These are phyloP conservation scores for Filobasidium floriforme DNA, from an alignment of 768 basidiomycete genomes.

Conservation along the genomic window DNA sequence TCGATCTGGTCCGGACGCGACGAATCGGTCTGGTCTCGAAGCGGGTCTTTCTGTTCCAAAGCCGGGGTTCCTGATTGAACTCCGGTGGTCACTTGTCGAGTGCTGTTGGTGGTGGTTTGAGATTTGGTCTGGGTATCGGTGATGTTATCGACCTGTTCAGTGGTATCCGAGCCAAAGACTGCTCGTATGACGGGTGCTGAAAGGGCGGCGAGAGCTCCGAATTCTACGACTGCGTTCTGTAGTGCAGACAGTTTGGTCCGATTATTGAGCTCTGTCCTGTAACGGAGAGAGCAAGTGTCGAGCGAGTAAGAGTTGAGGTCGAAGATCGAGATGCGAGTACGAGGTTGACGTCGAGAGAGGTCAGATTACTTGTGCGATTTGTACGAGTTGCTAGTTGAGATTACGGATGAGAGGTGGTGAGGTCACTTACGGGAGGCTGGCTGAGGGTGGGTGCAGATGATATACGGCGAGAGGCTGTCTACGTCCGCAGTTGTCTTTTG, in stretches of 20 bases:
- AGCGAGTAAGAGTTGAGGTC: background rate
- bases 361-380: too few species aligned
- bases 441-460: too few species aligned
- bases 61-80: conserved; percentile 8
- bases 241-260: conserved; percentile 7
- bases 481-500: too few species aligned
- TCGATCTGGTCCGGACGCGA: background rate
- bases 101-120: conserved; percentile 11
- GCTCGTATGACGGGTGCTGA: conserved; percentile 41
- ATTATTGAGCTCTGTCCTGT: background rate
- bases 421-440: too few species aligned
- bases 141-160: background rate
- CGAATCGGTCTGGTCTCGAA: background rate
- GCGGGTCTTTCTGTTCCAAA: background rate
- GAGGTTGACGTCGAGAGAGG: background rate
- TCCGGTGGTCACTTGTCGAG: conserved; percentile 2
- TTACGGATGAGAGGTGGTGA: too few species aligned
- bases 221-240: conserved; percentile 27
- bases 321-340: background rate
- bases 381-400: too few species aligned
- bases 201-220: conserved; percentile 42
- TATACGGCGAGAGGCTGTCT: too few species aligned
- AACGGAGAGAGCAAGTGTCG: background rate
- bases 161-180: conserved; percentile 31
- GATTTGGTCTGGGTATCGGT: background rate